Evolutionary conservation across 225 moss, liverwort and hornwort genomes (phyloP).

Genomic region (Asterella californica): DNA sequence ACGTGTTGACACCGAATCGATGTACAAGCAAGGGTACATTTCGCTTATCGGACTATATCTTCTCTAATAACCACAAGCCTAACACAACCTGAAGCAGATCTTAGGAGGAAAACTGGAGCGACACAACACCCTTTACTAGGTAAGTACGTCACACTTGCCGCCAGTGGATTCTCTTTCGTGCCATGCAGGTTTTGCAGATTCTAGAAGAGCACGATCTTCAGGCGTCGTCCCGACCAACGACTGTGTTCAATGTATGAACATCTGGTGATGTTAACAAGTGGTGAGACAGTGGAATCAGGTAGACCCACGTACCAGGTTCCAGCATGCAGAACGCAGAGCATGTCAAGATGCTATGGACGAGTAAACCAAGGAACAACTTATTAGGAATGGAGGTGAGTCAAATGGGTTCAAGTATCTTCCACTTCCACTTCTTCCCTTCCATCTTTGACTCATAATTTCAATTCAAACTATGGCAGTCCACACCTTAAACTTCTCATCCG

Average conservation of each 20-base stretch:
- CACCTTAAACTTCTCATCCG: neutral
- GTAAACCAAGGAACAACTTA: neutral
- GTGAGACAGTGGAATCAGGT: neutral
- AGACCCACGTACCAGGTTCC: neutral
- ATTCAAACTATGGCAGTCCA: neutral
- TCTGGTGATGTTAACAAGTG: neutral
- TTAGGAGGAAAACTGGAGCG: neutral
- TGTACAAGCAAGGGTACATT: neutral
- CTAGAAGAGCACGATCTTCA: neutral
- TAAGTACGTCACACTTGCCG: neutral
- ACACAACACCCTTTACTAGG: neutral
- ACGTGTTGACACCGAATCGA: neutral
- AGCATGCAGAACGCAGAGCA: neutral
- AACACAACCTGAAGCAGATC: neutral
- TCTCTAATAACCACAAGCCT: neutral
- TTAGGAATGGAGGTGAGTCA: neutral
- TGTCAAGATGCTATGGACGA: neutral
- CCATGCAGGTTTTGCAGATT: neutral
- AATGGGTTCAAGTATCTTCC: neutral
- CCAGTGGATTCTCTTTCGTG: neutral
- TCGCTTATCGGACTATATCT: neutral
- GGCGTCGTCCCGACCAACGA: neutral
- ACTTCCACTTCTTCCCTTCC: neutral
- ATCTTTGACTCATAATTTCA: neutral
- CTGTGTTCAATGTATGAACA: neutral